A percentile compares a stretch with the other conserved stretches of the same genome.
Conservation (phyloP, 805 yeast species). For the Candida saitoana region DNA sequence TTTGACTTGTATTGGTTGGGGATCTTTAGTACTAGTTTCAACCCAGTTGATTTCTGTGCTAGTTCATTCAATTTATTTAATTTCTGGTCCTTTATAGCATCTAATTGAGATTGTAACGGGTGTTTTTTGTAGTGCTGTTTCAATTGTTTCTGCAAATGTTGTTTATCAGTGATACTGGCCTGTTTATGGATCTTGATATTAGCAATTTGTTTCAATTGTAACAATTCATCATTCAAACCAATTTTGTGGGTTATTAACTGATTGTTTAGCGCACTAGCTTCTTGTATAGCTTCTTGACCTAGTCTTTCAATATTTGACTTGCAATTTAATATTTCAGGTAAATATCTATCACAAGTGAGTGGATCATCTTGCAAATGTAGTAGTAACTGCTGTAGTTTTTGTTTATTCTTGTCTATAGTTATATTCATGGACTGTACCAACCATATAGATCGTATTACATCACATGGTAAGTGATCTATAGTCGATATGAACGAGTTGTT, state of each 20-base stretch:
- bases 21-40: constrained; percentile 14
- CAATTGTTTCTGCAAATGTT: constrained; percentile 26
- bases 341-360: not conserved
- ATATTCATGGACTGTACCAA: constrained; percentile 36
- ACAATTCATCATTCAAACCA: constrained; percentile 21
- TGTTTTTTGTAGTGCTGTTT: constrained; percentile 29
- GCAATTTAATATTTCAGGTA: constrained; percentile 3
- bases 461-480: constrained; percentile 43
- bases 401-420: constrained; percentile 18
- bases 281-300: constrained; percentile 22
- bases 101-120: constrained; percentile 36
- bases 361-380: constrained; percentile 8
- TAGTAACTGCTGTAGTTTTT: constrained; percentile 16
- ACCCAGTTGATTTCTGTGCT: constrained; percentile 8
- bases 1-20: constrained; percentile 5
- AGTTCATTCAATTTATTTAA: constrained; percentile 2
- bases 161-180: constrained; percentile 10
- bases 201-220: constrained; percentile 19
- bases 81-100: constrained; percentile 31
- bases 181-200: constrained; percentile 10
- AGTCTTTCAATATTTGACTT: constrained; percentile 6
- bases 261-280: constrained; percentile 23
- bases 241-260: constrained; percentile 29
- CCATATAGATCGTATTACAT: constrained; percentile 41
- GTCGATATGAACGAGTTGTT: constrained; percentile 38